phyloP scores from a whole-genome alignment of 192 early-diverging fungal species.

The Coemansia sp. region DNA sequence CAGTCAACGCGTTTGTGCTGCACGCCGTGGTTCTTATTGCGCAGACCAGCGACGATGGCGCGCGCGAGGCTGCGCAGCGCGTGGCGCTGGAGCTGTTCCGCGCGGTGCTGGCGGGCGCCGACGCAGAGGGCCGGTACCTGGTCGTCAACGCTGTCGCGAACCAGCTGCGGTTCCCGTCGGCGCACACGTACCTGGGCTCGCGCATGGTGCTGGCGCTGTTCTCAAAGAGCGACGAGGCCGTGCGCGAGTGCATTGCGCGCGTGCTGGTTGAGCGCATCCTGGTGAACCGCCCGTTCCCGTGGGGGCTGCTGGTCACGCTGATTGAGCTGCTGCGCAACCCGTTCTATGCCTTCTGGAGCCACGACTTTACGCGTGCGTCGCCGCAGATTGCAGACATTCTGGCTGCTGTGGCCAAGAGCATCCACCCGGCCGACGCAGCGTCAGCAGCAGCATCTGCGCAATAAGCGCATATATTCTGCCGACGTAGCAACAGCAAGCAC shows the following conservation, averaged over 20 bases:
- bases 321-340: constrained; percentile 96
- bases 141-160: constrained; percentile 91
- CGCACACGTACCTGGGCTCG: constrained; percentile 94
- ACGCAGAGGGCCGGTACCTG: constrained; percentile 72
- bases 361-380: constrained; percentile 52
- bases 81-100: constrained; percentile 83
- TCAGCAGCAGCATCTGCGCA: constrained; percentile 3
- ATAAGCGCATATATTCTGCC: constrained; percentile 41
- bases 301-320: constrained; percentile 95
- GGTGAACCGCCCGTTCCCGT: constrained; percentile 96
- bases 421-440: constrained; percentile 24
- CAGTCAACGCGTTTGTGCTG: constrained; percentile 86
- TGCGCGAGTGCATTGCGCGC: constrained; percentile 94
- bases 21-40: constrained; percentile 84
- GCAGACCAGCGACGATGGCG: constrained; percentile 30
- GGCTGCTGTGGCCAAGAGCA: constrained; percentile 52
- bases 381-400: constrained; percentile 54
- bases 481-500: constrained; percentile 5
- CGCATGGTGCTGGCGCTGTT: constrained; percentile 86
- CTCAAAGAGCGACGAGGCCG: constrained; percentile 61
- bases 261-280: constrained; percentile 93
- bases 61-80: constrained; percentile 42
- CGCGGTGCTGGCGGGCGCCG: constrained; percentile 66
- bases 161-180: constrained; percentile 96
- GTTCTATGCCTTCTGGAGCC: constrained; percentile 74